Base-by-base conservation (phyloP, 148 eudicot genomes). In the Polygonum aviculare region DNA sequence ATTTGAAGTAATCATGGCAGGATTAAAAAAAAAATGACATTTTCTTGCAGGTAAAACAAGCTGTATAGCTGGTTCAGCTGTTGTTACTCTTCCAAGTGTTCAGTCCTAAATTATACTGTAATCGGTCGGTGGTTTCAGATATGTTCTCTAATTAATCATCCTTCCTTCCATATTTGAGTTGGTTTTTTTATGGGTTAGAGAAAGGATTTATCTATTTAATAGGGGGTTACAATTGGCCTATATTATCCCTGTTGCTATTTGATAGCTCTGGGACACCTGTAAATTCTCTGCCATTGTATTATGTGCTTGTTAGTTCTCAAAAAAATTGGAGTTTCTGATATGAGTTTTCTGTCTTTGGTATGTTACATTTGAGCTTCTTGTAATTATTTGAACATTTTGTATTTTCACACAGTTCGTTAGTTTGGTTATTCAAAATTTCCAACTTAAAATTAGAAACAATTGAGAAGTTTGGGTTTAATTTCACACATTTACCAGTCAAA, bases 291-390 rank as follows among this genome's bases (percentile, higher is more conserved):
- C 18, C 72, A 36, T 10, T 36, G 63, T 21, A 57, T 57, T 21
- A 57, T 19, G 72, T 63, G 45, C 72, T 67, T 67, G 72, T 67
- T 67, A 67, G 41, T 67, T 36, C 72, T 35, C 72, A 35, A 36
- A 67, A 67, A 6, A 55, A 35, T 38, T 36, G 72, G 39, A 36
- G 2, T 67, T 67, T 67, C 19, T 67, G 2, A 36, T 65, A 33
- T 67, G 45, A 67, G 14, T 67, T 67, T 15, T 67, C 72, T 36
- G 19, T 36, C 7, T 67, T 67, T 57, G 12, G 22, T 21, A 2
- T 57, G 11, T 7, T 21, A 0, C 21, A 16, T 51, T 51, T 51
- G 4, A 6, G 15, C 11, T 51, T 51, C 18, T 54, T 54, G 67
- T 60, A 26, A 60, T 60, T 60, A 60, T 60, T 60, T 60, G 35